Conservation (phyloP, 495 filamentous ascomycete genomes). For the Rhizodiscina lignyota region DNA sequence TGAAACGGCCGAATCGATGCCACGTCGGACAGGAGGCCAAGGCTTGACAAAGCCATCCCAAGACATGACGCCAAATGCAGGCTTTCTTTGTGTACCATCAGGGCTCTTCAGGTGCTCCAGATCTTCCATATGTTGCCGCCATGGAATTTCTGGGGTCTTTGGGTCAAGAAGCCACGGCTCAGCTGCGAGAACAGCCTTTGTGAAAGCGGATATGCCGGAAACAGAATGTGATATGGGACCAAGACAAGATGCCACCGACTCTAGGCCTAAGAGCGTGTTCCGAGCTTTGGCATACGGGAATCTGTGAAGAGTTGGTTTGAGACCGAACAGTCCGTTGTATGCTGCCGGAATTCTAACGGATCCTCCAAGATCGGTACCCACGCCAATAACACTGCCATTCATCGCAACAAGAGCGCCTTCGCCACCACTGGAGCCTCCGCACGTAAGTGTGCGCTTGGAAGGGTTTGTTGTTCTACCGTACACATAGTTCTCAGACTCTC, state of each 20-base stretch:
- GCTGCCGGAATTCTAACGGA: constrained; percentile 43
- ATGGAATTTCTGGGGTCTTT: constrained; percentile 40
- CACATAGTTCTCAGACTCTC: too few relatives aligned
- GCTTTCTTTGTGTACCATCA: too few relatives aligned
- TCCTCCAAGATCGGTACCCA: constrained; percentile 48
- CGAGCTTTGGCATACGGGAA: constrained; percentile 33
- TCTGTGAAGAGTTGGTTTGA: too few relatives aligned
- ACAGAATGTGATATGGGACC: constrained; percentile 37
- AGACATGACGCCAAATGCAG: constrained; percentile 36
- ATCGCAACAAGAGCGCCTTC: constrained; percentile 10
- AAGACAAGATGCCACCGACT: constrained; percentile 36
- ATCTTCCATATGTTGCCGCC: constrained; percentile 36
- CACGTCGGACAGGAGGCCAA: constrained; percentile 38
- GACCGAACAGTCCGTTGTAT: constrained; percentile 41
- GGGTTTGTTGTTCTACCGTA: too few relatives aligned
- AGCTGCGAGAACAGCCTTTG: constrained; percentile 35
- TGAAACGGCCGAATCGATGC: constrained; percentile 35
- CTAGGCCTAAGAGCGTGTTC: constrained; percentile 42
- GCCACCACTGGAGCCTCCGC: constrained; percentile 11
- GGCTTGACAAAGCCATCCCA: constrained; percentile 31
- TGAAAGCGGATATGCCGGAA: constrained; percentile 31
- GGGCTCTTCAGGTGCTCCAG: constrained; percentile 7
- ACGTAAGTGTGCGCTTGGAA: too few relatives aligned
- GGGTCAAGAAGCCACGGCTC: constrained; percentile 52
- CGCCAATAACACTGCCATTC: constrained; percentile 10